Base-by-base conservation (phyloP, 306 rosid species). In the Quercus agrifolia region DNA sequence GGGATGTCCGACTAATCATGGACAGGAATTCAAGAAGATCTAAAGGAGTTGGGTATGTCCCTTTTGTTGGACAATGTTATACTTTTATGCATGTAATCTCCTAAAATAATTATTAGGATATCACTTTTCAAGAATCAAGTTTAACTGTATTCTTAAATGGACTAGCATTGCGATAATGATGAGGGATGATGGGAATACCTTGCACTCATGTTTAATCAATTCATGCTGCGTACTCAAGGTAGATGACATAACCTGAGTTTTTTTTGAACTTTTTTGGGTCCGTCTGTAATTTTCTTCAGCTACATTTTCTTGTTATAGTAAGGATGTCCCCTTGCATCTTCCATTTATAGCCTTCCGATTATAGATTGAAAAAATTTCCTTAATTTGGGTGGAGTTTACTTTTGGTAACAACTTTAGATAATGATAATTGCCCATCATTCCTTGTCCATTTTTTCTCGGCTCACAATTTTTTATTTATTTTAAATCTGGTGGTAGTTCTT, bases 11-110 rank as follows among this genome's bases (percentile, higher is more conserved):
- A 73, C 88, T 96, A 86, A 96, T 96, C 86, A 93, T 93, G 99
- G 99, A 96, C 89, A 88, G 99, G 92, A 93, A 93, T 81, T 93
- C 99, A 70, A 96, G 98, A 85, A 90, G 99, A 61, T 96, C 99
- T 55, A 96, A 96, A 85, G 99, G 99, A 88, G 99, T 95, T 89
- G 99, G 99, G 99, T 95, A 93, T 88, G 98, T 78, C 76, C 75
- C 81, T 56, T 71, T 59, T 81, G 56, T 62, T 55, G 71, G 73
- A 62, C 71, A 78, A 62, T 63, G 56, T 77, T 30, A 79, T 23
- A 33, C 70, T 75, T 75, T 69, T 35, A 71, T 74, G 90, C 82
- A 78, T 84, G 91, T 82, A 78, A 81, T 88, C 56, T 83, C 75
- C 82, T 85, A 71, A 79, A 84, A 75, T 76, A 80, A 25, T 82